Conservation (phyloP, 208 protist species). For the Trypanosoma avium region DNA sequence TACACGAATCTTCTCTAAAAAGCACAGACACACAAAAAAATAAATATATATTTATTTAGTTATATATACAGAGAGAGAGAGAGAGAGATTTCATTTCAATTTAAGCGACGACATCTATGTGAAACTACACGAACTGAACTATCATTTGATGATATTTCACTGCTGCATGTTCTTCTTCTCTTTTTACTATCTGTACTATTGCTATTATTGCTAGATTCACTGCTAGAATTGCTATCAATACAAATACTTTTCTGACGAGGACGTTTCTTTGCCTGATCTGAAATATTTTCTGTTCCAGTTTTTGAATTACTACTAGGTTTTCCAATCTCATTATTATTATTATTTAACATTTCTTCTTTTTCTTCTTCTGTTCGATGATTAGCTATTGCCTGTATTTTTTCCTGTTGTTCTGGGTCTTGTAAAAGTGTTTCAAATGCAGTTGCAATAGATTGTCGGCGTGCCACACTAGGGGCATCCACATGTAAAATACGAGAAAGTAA, state of each 20-base stretch:
- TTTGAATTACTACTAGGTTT: not conserved
- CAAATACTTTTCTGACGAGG: no score
- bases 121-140: slow-evolving; percentile 14
- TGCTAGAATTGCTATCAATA: no score
- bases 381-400: slow-evolving; percentile 34
- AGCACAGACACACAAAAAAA: slow-evolving; percentile 5
- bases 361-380: slow-evolving; percentile 47
- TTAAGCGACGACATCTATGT: not conserved
- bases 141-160: slow-evolving; percentile 19
- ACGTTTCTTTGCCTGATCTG: no score
- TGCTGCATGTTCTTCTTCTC: not conserved
- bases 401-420: slow-evolving; percentile 23
- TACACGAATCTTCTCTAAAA: no score
- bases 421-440: slow-evolving; percentile 38
- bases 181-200: slow-evolving; percentile 12
- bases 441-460: slow-evolving; percentile 51
- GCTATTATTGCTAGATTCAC: not conserved
- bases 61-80: not conserved
- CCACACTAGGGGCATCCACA: slow-evolving; percentile 57
- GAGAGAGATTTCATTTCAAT: not conserved
- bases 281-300: no score
- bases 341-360: no score
- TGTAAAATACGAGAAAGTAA: slow-evolving; percentile 84
- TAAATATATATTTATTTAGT: not conserved
- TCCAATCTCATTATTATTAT: not conserved